Conservation (phyloP, 2,329 filamentous ascomycete species). For the Bertia moriformis region DNA sequence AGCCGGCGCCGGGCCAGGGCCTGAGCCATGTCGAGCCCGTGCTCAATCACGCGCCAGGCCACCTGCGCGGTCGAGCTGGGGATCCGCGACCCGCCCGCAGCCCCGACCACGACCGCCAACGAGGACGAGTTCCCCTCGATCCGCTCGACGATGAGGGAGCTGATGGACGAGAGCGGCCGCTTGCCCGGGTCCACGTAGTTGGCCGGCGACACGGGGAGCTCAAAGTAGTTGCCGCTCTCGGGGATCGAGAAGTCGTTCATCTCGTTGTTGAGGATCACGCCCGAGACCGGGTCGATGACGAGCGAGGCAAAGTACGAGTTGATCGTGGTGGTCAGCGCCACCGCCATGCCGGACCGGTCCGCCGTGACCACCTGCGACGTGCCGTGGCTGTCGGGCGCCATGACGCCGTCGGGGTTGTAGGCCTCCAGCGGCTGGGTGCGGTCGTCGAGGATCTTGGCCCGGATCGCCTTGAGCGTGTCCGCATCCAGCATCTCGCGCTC, state of each 20-base stretch:
- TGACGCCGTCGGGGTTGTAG: slow-evolving; percentile 58
- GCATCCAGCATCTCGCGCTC: slow-evolving; percentile 55
- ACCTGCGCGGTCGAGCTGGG: slow-evolving; percentile 67
- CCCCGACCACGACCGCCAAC: slow-evolving; percentile 57
- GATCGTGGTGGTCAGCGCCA: slow-evolving; percentile 73
- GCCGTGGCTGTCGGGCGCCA: slow-evolving; percentile 55
- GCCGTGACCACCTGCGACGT: slow-evolving; percentile 62
- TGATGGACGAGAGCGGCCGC: slow-evolving; percentile 69
- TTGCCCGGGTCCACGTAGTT: slow-evolving; percentile 76
- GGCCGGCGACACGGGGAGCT: slow-evolving; percentile 62
- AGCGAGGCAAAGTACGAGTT: slow-evolving; percentile 75
- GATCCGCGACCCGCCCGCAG: slow-evolving; percentile 71
- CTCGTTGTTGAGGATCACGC: slow-evolving; percentile 63
- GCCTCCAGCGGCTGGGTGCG: slow-evolving; percentile 56
- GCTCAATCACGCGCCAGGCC: slow-evolving; percentile 59
- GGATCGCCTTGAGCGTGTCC: slow-evolving; percentile 41
- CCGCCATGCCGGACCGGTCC: slow-evolving; percentile 59
- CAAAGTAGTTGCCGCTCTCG: slow-evolving; percentile 63
- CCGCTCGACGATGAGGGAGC: slow-evolving; percentile 62
- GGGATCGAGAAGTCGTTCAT: slow-evolving; percentile 81
- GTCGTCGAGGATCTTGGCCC: slow-evolving; percentile 55
- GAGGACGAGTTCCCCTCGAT: slow-evolving; percentile 31
- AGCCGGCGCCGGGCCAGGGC: slow-evolving; percentile 55
- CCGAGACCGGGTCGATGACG: slow-evolving; percentile 67
- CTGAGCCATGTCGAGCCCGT: slow-evolving; percentile 36